phyloP scores from a whole-genome alignment of 768 basidiomycete species.

The Lactarius akahatsu region DNA sequence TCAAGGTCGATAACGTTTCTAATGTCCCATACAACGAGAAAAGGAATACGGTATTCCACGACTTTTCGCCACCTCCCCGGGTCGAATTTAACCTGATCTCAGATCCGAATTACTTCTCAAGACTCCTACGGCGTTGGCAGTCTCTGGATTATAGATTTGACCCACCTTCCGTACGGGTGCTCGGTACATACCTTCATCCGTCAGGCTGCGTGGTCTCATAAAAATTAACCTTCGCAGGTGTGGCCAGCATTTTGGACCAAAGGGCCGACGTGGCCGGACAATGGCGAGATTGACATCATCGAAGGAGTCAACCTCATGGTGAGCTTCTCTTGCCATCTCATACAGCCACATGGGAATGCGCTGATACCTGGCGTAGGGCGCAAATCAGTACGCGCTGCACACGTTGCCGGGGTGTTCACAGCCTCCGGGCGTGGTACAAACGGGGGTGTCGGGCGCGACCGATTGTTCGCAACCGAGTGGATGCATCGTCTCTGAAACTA shows the following conservation, averaged over 20 bases:
- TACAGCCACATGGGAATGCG: background rate
- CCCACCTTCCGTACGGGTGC: constrained; percentile 58
- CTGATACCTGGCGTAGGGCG: constrained; percentile 9
- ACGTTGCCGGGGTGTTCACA: constrained; percentile 44
- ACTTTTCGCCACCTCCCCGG: background rate
- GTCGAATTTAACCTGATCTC: constrained; percentile 21
- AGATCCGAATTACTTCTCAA: constrained; percentile 49
- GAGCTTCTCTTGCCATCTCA: background rate
- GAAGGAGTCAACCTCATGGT: constrained; percentile 54
- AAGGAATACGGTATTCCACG: constrained; percentile 54
- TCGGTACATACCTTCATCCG: constrained; percentile 38
- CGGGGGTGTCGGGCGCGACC: constrained; percentile 35
- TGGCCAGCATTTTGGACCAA: constrained; percentile 43
- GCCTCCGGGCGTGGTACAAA: constrained; percentile 34
- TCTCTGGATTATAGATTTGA: constrained; percentile 47
- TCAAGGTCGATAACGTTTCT: constrained; percentile 72
- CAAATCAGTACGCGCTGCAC: constrained; percentile 61
- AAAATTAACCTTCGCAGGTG: constrained; percentile 27
- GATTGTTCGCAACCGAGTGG: constrained; percentile 41
- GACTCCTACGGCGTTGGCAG: constrained; percentile 46
- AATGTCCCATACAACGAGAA: constrained; percentile 50
- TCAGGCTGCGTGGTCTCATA: background rate
- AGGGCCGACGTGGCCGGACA: constrained; percentile 43
- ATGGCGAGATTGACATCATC: constrained; percentile 43
- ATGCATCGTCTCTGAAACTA: constrained; percentile 38